Evolutionary conservation across 805 yeast genomes (phyloP).

Genomic region (Saccharomycopsis guyanensis): DNA sequence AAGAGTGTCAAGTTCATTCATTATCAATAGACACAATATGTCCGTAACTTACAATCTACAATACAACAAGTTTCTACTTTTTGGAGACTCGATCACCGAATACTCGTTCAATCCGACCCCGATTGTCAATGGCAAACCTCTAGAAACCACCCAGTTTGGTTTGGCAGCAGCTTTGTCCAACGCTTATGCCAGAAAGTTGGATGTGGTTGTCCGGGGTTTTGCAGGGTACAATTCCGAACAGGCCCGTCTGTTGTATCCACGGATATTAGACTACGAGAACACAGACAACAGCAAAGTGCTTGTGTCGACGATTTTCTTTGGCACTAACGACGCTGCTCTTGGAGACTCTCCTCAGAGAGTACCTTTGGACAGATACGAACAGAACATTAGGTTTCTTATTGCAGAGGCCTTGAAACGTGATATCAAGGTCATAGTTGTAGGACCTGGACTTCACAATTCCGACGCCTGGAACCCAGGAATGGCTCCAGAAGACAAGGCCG

Average conservation of each 20-base stretch:
- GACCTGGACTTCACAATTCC: constrained; percentile 54
- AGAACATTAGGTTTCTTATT: constrained; percentile 41
- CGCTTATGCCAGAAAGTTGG: constrained; percentile 53
- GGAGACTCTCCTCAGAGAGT: constrained; percentile 40
- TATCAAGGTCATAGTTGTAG: constrained; percentile 49
- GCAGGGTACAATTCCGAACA: constrained; percentile 68
- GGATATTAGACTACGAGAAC: constrained; percentile 43
- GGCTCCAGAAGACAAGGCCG: constrained; percentile 30
- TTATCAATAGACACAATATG: no score
- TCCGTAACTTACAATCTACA: constrained; percentile 25
- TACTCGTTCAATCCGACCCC: constrained; percentile 33
- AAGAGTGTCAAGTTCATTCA: no score
- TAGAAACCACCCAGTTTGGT: constrained; percentile 30
- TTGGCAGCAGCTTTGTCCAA: constrained; percentile 44
- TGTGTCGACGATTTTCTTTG: constrained; percentile 58
- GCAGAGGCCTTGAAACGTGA: constrained; percentile 32
- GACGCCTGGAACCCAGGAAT: constrained; percentile 32
- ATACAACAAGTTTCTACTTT: constrained; percentile 43
- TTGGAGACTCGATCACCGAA: constrained; percentile 70
- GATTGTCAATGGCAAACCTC: constrained; percentile 13
- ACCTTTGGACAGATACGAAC: constrained; percentile 38
- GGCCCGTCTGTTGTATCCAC: constrained; percentile 43
- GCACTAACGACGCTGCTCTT: constrained; percentile 66
- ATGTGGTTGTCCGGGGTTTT: constrained; percentile 67
- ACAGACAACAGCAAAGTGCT: constrained; percentile 29